These are phyloP conservation scores for Arachis monticola DNA, from an alignment of 331 rosid genomes.

Conservation along the genomic window DNA sequence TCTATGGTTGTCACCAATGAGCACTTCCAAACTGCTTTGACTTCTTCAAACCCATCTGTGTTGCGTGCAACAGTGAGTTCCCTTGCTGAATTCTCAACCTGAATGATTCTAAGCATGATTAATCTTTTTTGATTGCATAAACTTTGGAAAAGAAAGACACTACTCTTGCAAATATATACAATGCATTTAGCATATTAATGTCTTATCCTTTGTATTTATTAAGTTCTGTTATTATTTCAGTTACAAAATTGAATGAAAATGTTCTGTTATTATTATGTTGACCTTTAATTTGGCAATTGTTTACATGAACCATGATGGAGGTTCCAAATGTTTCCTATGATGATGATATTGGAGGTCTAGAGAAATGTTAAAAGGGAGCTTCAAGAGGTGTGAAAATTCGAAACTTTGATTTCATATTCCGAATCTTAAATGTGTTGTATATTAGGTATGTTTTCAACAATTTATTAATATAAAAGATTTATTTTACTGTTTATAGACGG, in stretches of 20 bases:
- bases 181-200: slow-evolving; percentile 7
- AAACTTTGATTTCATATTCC: slow-evolving; percentile 9
- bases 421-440: background rate
- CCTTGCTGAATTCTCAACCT: background rate
- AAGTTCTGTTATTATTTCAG: background rate
- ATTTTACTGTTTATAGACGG: slow-evolving; percentile 49
- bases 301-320: slow-evolving; percentile 42
- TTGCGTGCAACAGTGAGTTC: slow-evolving; percentile 68
- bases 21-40: slow-evolving; percentile 57
- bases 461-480: background rate
- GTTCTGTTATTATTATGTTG: no score
- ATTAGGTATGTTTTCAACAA: background rate
- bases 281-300: background rate
- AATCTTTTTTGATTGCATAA: slow-evolving; percentile 9
- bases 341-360: slow-evolving; percentile 64
- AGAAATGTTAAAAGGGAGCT: slow-evolving; percentile 62
- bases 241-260: background rate
- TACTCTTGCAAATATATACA: background rate
- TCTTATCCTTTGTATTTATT: background rate
- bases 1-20: no score
- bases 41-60: slow-evolving; percentile 65
- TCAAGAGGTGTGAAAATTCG: slow-evolving; percentile 51
- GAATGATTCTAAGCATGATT: background rate
- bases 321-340: slow-evolving; percentile 68
- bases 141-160: background rate